A percentile compares a stretch with the other conserved stretches of the same genome.
Conservation (phyloP, 2,329 filamentous ascomycete genomes). For the Monilinia aucupariae region DNA sequence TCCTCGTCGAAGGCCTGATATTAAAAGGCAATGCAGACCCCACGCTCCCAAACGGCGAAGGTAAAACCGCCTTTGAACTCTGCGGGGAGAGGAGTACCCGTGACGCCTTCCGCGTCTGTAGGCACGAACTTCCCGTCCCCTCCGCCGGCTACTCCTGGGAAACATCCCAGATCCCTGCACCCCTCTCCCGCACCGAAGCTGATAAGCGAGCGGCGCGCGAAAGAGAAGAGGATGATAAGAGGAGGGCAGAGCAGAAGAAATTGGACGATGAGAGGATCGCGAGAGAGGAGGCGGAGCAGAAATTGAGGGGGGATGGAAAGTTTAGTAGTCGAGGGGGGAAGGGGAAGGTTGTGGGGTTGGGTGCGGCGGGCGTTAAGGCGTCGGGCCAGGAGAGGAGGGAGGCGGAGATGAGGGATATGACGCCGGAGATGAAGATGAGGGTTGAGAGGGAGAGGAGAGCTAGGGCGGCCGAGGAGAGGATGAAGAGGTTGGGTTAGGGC, state of each 20-base stretch:
- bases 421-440: constrained; percentile 76
- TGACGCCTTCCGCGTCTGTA: constrained; percentile 86
- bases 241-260: constrained; percentile 65
- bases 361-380: constrained; percentile 30
- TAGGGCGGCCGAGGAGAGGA: constrained; percentile 82
- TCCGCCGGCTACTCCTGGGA: constrained; percentile 53
- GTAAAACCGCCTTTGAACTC: constrained; percentile 82
- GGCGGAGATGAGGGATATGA: constrained; percentile 79
- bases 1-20: constrained; percentile 72
- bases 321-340: constrained; percentile 35
- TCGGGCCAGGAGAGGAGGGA: constrained; percentile 64
- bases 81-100: constrained; percentile 79
- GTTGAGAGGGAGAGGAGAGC: constrained; percentile 86
- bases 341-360: constrained; percentile 63
- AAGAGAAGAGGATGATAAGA: constrained; percentile 59
- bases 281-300: constrained; percentile 41
- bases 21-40: constrained; percentile 72
- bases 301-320: constrained; percentile 36
- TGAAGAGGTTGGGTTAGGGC: constrained; percentile 43
- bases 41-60: constrained; percentile 62
- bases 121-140: constrained; percentile 55
- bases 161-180: constrained; percentile 62
- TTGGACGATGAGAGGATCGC: constrained; percentile 64
- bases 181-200: constrained; percentile 65
- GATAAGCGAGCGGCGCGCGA: constrained; percentile 66